Conservation (phyloP, 2,329 filamentous ascomycete genomes). For the Neonectria punicea region DNA sequence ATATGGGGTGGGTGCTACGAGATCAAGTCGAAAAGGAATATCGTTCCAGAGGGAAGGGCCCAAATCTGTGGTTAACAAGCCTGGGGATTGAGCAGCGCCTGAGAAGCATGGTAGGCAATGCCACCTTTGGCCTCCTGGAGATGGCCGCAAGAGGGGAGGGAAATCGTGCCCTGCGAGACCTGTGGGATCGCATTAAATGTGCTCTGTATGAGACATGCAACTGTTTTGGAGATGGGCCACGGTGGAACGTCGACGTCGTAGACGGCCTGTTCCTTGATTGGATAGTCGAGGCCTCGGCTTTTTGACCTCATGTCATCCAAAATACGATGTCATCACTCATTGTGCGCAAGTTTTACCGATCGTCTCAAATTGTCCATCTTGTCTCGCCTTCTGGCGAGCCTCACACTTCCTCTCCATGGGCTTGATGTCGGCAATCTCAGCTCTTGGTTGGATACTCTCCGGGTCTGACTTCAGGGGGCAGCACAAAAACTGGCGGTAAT, state of each 20-base stretch:
- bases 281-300: not conserved
- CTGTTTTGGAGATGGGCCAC: slow-evolving; percentile 33
- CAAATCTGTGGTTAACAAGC: slow-evolving; percentile 23
- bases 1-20: slow-evolving; percentile 20
- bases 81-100: slow-evolving; percentile 19
- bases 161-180: not conserved
- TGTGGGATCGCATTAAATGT: slow-evolving; percentile 9
- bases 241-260: slow-evolving; percentile 24
- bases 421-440: no score
- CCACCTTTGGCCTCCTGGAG: slow-evolving; percentile 17
- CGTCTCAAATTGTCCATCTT: no score
- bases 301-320: no score
- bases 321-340: no score
- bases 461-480: no score
- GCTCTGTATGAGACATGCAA: slow-evolving; percentile 20
- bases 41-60: slow-evolving; percentile 14
- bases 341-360: no score
- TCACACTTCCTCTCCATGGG: no score
- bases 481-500: no score
- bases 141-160: slow-evolving; percentile 12
- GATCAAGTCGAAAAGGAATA: slow-evolving; percentile 24
- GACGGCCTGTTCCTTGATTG: slow-evolving; percentile 15
- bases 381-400: no score
- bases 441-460: no score
- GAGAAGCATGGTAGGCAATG: slow-evolving; percentile 5